phyloP scores from a whole-genome alignment of 2,329 filamentous ascomycete species.

The Ceratocystis smalleyi region DNA sequence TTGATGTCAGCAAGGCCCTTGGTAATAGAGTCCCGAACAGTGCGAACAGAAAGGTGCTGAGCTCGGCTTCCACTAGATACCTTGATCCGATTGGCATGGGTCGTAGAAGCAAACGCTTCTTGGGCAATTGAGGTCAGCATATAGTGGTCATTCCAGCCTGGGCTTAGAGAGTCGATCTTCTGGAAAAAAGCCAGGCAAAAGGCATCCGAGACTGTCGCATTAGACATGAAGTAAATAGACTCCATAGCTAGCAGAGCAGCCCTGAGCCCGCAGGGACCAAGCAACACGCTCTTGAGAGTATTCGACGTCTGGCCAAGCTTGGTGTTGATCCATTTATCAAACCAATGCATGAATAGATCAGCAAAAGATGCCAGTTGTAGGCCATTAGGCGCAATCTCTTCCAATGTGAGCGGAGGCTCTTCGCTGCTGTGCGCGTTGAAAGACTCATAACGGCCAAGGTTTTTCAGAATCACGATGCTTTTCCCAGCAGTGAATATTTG shows the following conservation, averaged over 20 bases:
- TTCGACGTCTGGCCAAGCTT: slow-evolving; percentile 56
- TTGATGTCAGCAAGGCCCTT: slow-evolving; percentile 44
- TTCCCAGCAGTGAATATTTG: slow-evolving; percentile 81
- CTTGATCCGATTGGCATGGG: slow-evolving; percentile 48
- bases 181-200: slow-evolving; percentile 60
- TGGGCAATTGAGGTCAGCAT: slow-evolving; percentile 63
- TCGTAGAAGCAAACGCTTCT: slow-evolving; percentile 47
- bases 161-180: slow-evolving; percentile 47
- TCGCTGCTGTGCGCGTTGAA: slow-evolving; percentile 22
- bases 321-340: slow-evolving; percentile 61
- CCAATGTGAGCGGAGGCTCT: slow-evolving; percentile 40
- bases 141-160: slow-evolving; percentile 65
- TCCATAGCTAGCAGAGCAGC: slow-evolving; percentile 51
- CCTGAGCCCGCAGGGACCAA: slow-evolving; percentile 52
- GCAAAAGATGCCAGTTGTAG: slow-evolving; percentile 50
- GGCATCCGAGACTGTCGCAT: slow-evolving; percentile 50
- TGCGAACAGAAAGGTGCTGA: slow-evolving; percentile 29
- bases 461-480: slow-evolving; percentile 68
- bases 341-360: slow-evolving; percentile 54
- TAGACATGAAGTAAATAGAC: slow-evolving; percentile 58
- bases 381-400: slow-evolving; percentile 35
- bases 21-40: slow-evolving; percentile 41
- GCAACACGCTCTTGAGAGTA: slow-evolving; percentile 50
- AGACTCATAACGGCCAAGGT: slow-evolving; percentile 42
- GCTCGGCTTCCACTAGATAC: slow-evolving; percentile 35